Base-by-base conservation (phyloP, 331 rosid species). In the Phaseolus coccineus region DNA sequence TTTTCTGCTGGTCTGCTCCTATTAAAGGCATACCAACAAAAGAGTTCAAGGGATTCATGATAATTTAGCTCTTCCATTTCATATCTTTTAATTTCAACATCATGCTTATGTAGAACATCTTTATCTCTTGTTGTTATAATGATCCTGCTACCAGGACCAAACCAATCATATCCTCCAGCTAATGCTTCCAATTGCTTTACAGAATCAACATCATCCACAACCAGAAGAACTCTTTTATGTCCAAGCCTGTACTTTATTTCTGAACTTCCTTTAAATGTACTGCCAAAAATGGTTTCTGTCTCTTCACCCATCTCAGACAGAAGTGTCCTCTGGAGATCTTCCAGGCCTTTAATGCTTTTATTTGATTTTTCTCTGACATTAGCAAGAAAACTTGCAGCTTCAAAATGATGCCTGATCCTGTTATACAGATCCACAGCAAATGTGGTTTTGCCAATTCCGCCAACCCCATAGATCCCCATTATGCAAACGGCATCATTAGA, bases 371-470 rank as follows among this genome's bases (percentile, higher is more conserved):
- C 73, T 35, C 65, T 71, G 2, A 76, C 68, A 70, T 55, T 59
- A 6, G 24, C 31, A 3, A 84, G 71, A 48, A 80, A 84, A 58
- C 72, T 27, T 2, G 76, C 37, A 16, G 58, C 50, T 48, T 76
- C 76, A 76, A 76, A 85, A 13, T 19, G 40, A 51, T 47, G 15
- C 3, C 58, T 11, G n/a, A 81, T 61, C 33, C 10, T 30, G 69
- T 74, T 74, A 78, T 51, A 85, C 2, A 81, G 1, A 42, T 37
- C 30, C 40, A 27, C 8, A 1, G 77, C 83, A 28, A 84, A 52
- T 10, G 80, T 77, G 37, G 85, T 80, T 52, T 84, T 84, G n/a
- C 87, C 87, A 1, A 77, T 67, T 47, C 85, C 83, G 3, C 47
- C 70, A 16, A 0, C 31, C 9, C 87, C 87, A 39, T 77, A 53